Evolutionary conservation across 352 stramenopile genomes (phyloP).

Genomic region (Phytophthora colocasiae): DNA sequence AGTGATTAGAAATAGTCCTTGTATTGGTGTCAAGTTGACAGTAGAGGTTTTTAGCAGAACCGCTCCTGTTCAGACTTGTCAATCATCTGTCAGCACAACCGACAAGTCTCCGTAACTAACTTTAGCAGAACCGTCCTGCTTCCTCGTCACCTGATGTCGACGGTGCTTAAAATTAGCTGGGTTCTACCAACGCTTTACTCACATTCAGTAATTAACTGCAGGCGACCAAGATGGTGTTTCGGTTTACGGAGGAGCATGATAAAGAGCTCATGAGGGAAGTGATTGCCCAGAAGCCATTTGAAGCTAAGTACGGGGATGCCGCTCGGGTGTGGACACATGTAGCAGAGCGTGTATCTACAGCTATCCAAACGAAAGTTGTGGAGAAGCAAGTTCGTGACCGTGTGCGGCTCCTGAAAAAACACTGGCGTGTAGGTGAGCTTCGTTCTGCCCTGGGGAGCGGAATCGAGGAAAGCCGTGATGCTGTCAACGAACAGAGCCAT

Average conservation of each 20-base stretch:
- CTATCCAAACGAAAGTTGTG: too few relatives aligned
- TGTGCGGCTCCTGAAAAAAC: conserved; percentile 8
- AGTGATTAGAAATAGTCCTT: neutral
- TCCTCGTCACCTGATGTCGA: neutral
- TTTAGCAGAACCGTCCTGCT: neutral
- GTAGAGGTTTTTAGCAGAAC: too few relatives aligned
- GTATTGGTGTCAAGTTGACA: too few relatives aligned
- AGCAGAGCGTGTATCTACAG: too few relatives aligned
- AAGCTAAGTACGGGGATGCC: conserved; percentile 6
- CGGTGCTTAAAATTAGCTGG: neutral
- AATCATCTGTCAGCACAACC: neutral
- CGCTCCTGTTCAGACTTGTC: too few relatives aligned
- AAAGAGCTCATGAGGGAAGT: conserved; percentile 19
- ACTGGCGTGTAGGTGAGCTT: neutral
- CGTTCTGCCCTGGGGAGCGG: too few relatives aligned
- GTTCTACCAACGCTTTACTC: neutral
- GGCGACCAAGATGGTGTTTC: neutral
- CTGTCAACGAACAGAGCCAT: too few relatives aligned
- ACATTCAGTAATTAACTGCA: neutral
- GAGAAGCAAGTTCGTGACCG: too few relatives aligned
- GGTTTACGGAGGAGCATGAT: conserved; percentile 17
- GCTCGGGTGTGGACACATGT: neutral
- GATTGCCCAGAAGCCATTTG: conserved; percentile 11
- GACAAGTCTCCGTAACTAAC: neutral
- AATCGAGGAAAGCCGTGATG: too few relatives aligned